These are phyloP conservation scores for Backusella tarrabulga DNA, from an alignment of 192 early-diverging fungal genomes.

Conservation along the genomic window DNA sequence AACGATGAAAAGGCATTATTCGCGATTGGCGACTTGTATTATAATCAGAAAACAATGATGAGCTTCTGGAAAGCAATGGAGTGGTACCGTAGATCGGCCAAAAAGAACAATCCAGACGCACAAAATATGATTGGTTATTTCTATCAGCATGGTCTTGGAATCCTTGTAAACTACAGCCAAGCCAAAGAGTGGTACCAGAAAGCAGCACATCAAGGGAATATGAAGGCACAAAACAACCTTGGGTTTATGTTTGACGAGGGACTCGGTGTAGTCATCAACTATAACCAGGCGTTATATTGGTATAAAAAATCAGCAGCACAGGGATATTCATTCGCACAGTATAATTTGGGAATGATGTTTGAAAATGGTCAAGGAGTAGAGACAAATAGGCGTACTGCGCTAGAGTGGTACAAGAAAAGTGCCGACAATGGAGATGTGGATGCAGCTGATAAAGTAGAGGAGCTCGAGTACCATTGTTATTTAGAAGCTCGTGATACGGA, in stretches of 20 bases:
- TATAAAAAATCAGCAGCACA: slow-evolving; percentile 46
- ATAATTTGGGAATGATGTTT: slow-evolving; percentile 77
- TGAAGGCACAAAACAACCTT: slow-evolving; percentile 73
- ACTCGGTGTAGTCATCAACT: slow-evolving; percentile 53
- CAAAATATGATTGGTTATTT: slow-evolving; percentile 47
- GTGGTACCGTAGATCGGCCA: slow-evolving; percentile 52
- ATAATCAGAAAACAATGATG: neutral
- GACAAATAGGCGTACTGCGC: slow-evolving; percentile 44
- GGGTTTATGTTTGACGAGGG: slow-evolving; percentile 82
- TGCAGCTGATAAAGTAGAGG: neutral
- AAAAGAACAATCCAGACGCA: slow-evolving; percentile 48
- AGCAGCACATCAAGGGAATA: slow-evolving; percentile 64
- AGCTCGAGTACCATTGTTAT: neutral
- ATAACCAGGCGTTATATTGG: slow-evolving; percentile 54
- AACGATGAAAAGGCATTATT: neutral
- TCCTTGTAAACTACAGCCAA: slow-evolving; percentile 41
- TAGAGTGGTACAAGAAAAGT: slow-evolving; percentile 48
- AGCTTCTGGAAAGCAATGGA: slow-evolving; percentile 57
- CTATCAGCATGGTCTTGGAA: slow-evolving; percentile 57
- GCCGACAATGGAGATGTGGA: neutral
- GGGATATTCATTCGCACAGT: slow-evolving; percentile 54
- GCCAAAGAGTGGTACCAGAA: slow-evolving; percentile 61
- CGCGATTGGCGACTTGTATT: neutral
- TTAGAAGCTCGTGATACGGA: neutral
- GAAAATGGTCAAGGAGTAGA: slow-evolving; percentile 55